Evolutionary conservation across 768 basidiomycete species (phyloP).

Genomic region (Macrolepiota albuminosa): DNA sequence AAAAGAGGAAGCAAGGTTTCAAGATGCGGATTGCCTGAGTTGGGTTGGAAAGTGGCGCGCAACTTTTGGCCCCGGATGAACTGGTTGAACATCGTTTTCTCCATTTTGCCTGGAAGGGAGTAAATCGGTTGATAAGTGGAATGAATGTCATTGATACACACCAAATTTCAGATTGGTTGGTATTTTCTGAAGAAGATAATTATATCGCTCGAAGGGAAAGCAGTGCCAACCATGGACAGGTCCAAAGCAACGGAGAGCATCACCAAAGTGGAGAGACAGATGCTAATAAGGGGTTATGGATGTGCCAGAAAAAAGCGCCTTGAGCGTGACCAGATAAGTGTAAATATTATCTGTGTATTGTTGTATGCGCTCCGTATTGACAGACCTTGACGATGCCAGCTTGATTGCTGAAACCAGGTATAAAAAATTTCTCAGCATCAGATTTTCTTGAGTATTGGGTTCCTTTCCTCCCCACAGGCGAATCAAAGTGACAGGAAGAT

Average conservation of each 20-base stretch:
- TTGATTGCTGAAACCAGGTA: constrained; percentile 30
- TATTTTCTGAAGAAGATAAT: constrained; percentile 25
- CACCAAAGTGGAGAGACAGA: no score
- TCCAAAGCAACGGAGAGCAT: constrained; percentile 29
- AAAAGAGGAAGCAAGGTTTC: constrained; percentile 1
- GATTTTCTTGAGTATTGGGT: constrained; percentile 6
- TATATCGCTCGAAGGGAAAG: constrained; percentile 30
- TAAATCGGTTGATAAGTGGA: not conserved
- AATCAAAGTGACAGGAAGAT: constrained; percentile 32
- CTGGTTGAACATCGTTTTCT: constrained; percentile 21
- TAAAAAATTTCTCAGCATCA: constrained; percentile 30
- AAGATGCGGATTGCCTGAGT: not conserved
- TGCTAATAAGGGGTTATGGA: constrained; percentile 33
- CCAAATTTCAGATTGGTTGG: constrained; percentile 27
- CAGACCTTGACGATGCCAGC: constrained; percentile 20
- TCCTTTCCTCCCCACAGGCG: constrained; percentile 28
- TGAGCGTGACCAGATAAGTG: constrained; percentile 25
- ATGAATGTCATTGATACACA: constrained; percentile 6
- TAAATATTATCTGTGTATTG: constrained; percentile 24
- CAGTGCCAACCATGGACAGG: constrained; percentile 32
- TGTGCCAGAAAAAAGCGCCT: constrained; percentile 24
- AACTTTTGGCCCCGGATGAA: constrained; percentile 22
- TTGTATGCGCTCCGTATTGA: constrained; percentile 17
- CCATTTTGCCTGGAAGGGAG: constrained; percentile 20
- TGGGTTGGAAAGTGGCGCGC: constrained; percentile 6